These are phyloP conservation scores for Desmodesmus armatus DNA, from an alignment of 139 green algal species.

Conservation along the genomic window DNA sequence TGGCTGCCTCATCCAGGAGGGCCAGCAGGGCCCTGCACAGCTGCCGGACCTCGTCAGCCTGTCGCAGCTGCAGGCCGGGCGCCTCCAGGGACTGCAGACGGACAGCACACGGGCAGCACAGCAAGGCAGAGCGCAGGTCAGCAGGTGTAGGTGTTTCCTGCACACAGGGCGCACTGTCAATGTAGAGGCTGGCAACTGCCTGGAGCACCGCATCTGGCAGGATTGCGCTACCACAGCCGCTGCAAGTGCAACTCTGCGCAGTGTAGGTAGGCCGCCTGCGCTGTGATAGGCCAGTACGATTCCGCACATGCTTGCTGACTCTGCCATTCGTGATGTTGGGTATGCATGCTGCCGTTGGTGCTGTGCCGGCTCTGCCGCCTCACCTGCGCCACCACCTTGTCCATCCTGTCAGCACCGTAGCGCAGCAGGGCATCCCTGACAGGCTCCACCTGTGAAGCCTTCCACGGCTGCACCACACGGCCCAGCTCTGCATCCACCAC, in stretches of 20 bases:
- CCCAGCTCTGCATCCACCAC: neutral
- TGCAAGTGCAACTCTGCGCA: neutral
- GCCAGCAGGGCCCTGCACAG: constrained; percentile 25
- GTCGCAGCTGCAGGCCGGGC: constrained; percentile 12
- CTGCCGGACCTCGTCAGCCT: constrained; percentile 49
- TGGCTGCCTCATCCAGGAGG: neutral
- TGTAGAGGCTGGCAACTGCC: too few species aligned
- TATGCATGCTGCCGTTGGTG: neutral
- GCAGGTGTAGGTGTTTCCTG: too few species aligned
- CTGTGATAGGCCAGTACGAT: too few species aligned
- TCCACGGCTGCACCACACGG: constrained; percentile 42
- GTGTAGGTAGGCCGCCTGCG: neutral
- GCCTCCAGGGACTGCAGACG: neutral
- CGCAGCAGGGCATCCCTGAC: constrained; percentile 64
- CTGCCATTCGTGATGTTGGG: constrained; percentile 1
- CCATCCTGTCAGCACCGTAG: constrained; percentile 53
- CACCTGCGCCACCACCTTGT: constrained; percentile 11
- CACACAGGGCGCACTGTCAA: too few species aligned
- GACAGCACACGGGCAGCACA: neutral
- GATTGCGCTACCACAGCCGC: neutral
- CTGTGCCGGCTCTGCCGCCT: neutral
- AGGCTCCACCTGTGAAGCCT: constrained; percentile 51
- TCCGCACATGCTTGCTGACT: neutral
- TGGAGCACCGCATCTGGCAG: too few species aligned
- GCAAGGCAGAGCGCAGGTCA: neutral